Evolutionary conservation across 352 stramenopile genomes (phyloP).

Genomic region (Phytophthora tentaculata): DNA sequence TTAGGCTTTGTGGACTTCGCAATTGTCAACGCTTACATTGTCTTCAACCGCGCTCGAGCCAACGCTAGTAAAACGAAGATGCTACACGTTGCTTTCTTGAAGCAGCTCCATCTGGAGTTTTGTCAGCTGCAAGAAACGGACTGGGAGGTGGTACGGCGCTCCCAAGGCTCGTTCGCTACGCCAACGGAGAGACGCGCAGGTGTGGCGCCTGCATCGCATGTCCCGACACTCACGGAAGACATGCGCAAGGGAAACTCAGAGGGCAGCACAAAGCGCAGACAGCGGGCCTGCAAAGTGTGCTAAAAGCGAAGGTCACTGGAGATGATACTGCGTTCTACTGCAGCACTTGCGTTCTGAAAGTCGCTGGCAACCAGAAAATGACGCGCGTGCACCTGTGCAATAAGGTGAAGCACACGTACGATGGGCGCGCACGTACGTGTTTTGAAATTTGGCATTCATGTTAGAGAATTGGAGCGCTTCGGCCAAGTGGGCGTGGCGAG

Average conservation of each 20-base stretch:
- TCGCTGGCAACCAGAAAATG: too few relatives aligned
- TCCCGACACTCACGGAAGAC: background rate
- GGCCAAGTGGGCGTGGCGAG: too few relatives aligned
- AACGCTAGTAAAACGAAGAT: background rate
- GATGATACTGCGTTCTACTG: too few relatives aligned
- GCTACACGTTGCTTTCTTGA: background rate
- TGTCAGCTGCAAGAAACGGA: background rate
- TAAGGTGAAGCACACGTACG: too few relatives aligned
- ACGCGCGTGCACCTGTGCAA: too few relatives aligned
- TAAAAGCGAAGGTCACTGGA: too few relatives aligned
- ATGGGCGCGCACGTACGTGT: too few relatives aligned
- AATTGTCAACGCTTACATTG: slow-evolving; percentile 14
- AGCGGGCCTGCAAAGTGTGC: background rate
- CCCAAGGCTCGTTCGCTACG: background rate
- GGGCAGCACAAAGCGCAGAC: background rate
- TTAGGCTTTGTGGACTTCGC: slow-evolving; percentile 12
- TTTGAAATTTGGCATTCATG: too few relatives aligned
- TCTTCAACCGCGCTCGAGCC: slow-evolving; percentile 2
- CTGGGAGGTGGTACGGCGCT: background rate
- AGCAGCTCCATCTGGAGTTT: background rate
- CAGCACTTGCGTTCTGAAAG: too few relatives aligned
- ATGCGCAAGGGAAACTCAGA: background rate
- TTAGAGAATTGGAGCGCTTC: too few relatives aligned
- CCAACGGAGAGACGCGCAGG: background rate
- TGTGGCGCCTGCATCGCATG: background rate